Base-by-base conservation (phyloP, 345 rosid species). In the Tarenaya hassleriana region DNA sequence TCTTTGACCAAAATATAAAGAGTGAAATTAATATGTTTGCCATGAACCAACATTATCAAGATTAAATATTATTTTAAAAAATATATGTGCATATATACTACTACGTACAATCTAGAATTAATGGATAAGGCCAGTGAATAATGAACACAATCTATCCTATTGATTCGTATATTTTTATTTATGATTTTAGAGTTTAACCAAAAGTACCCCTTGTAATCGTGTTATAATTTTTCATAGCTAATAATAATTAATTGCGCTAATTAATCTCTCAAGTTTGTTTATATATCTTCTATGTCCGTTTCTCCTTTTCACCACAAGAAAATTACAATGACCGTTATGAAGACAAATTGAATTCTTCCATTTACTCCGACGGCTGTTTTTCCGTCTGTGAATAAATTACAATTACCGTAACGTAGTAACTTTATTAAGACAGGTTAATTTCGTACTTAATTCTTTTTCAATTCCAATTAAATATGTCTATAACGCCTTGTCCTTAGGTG, bases 91-190 rank as follows among this genome's bases (percentile, higher is more conserved):
- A 24, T 24, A 24, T 24, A 2, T 5, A 24, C n/a, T n/a, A n/a
- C n/a, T 56, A 18, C 4, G 27, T 41, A 21, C n/a, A 13, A 17
- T 17, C 4, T 34, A 9, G 41, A 18, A 14, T 7, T 14, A 27
- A 24, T n/a, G 33, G 50, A 55, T 12, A 17, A 42, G 41, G 20
- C 41, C 41, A 55, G 10, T 55, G 33, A 42, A 44, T 34, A 56
- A 34, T 17, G 34, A 13, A 32, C 14, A 32, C 13, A 40, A 39
- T 37, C 1, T 37, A 37, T 51, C 19, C 34, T 12, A n/a, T 11
- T 31, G 18, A 4, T 4, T 18, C 12, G 3, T 34, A 11, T 16
- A 3, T 13, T 11, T 49, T 49, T 17, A n/a, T n/a, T n/a, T 16
- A 32, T 50, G 4, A 15, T 48, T 48, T 29, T 19, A 29, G 31